These are phyloP conservation scores for Emergomyces orientalis DNA, from an alignment of 2,329 filamentous ascomycete species.

Conservation along the genomic window DNA sequence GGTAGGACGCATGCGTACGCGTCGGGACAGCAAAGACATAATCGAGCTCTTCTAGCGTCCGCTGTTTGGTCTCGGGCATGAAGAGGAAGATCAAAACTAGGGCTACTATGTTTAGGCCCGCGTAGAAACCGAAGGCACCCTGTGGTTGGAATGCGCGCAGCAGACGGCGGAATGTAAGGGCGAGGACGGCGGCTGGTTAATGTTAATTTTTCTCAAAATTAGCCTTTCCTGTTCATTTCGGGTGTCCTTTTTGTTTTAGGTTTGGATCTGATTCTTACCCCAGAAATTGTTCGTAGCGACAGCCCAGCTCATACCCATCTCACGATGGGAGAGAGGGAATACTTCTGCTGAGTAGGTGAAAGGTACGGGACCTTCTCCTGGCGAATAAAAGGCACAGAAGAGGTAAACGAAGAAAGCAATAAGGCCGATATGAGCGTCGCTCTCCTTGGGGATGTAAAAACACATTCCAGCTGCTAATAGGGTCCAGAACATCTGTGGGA, in stretches of 20 bases:
- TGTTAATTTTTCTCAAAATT: background rate
- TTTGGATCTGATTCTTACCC: conserved; percentile 10
- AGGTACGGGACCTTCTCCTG: conserved; percentile 51
- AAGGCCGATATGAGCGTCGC: conserved; percentile 40
- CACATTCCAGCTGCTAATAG: conserved; percentile 53
- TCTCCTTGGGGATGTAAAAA: conserved; percentile 42
- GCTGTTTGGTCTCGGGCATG: conserved; percentile 49
- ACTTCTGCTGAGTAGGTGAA: conserved; percentile 47
- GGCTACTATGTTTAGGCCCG: conserved; percentile 50
- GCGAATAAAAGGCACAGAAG: conserved; percentile 56
- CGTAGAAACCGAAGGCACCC: conserved; percentile 54
- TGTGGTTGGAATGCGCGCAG: conserved; percentile 41
- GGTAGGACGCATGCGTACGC: conserved; percentile 49
- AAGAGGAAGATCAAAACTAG: conserved; percentile 56
- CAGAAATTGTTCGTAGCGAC: conserved; percentile 37
- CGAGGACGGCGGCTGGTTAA: conserved; percentile 30
- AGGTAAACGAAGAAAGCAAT: conserved; percentile 56
- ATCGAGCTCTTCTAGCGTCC: conserved; percentile 51
- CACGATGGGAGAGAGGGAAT: conserved; percentile 48
- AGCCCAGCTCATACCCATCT: conserved; percentile 42
- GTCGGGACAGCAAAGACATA: conserved; percentile 52
- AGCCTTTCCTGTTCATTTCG: background rate
- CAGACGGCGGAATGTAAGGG: conserved; percentile 37
- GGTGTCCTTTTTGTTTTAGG: background rate
- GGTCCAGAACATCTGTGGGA: conserved; percentile 60